A percentile compares a stretch with the other conserved stretches of the same genome.
phyloP scores from a whole-genome alignment of 371 early-diverging fungal genomes.

The Mucor plumbeus region DNA sequence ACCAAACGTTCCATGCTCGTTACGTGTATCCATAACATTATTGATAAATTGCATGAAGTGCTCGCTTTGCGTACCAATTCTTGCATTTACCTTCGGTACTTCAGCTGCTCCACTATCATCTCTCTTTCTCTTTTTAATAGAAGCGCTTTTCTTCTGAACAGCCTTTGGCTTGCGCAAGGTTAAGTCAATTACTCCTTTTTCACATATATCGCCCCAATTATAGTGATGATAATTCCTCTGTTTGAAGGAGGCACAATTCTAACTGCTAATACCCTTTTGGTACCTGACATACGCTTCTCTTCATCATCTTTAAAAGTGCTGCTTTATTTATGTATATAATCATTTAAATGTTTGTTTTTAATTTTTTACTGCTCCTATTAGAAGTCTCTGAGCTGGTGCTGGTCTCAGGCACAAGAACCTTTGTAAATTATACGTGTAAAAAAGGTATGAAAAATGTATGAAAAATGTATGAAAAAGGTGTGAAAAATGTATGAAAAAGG shows the following conservation, averaged over 20 bases:
- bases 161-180: conserved; percentile 22
- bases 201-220: conserved; percentile 24
- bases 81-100: conserved; percentile 14
- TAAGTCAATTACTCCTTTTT: conserved; percentile 20
- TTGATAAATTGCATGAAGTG: conserved; percentile 20
- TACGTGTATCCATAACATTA: conserved; percentile 23
- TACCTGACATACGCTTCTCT: neutral
- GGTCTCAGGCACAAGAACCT: conserved; percentile 6
- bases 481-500: too few species aligned
- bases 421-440: too few species aligned
- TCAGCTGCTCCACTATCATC: conserved; percentile 19
- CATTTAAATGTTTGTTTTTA: conserved; percentile 2
- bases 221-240: conserved; percentile 18
- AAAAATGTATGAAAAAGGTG: too few species aligned
- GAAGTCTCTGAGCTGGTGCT: conserved; percentile 14
- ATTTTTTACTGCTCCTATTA: conserved; percentile 16
- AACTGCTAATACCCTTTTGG: conserved; percentile 15
- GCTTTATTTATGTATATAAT: neutral
- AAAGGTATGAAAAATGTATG: too few species aligned
- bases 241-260: conserved; percentile 19
- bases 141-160: conserved; percentile 21
- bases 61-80: conserved; percentile 22
- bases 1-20: conserved; percentile 12
- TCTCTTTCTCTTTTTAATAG: conserved; percentile 23
- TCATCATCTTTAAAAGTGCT: neutral